These are phyloP conservation scores for Flaveria brownii DNA, from an alignment of 129 eudicot genomes.

Conservation along the genomic window DNA sequence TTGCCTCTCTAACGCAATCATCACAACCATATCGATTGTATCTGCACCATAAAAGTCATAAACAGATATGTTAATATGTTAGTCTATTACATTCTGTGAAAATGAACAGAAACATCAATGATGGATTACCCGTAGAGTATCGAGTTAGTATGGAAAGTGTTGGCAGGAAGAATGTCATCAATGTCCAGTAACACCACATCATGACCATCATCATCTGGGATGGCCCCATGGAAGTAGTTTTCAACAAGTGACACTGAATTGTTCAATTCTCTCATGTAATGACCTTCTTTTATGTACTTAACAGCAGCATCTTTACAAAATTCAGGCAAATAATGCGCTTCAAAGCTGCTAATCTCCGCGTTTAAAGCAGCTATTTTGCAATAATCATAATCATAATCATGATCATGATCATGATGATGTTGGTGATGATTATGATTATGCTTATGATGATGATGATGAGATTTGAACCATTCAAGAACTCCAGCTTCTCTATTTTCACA, in stretches of 20 bases:
- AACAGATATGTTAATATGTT: neutral
- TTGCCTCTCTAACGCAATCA: slow-evolving; percentile 47
- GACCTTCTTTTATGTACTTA: slow-evolving; percentile 59
- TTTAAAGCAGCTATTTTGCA: slow-evolving; percentile 53
- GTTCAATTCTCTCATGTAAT: slow-evolving; percentile 56
- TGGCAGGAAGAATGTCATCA: slow-evolving; percentile 49
- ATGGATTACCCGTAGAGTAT: slow-evolving; percentile 37
- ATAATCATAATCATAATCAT: slow-evolving; percentile 27
- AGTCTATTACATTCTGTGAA: neutral
- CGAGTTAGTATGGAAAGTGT: slow-evolving; percentile 12
- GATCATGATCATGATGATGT: neutral
- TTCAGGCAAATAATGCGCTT: slow-evolving; percentile 41
- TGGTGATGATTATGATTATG: neutral
- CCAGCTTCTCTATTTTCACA: slow-evolving; percentile 58
- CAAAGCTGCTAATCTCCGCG: slow-evolving; percentile 48
- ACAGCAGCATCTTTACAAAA: slow-evolving; percentile 47
- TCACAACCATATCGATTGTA: slow-evolving; percentile 27
- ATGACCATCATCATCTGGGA: slow-evolving; percentile 35
- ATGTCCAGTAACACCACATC: slow-evolving; percentile 61
- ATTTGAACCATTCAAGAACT: slow-evolving; percentile 40
- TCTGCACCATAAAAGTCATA: slow-evolving; percentile 23
- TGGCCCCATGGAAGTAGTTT: slow-evolving; percentile 39
- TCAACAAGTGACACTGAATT: slow-evolving; percentile 40
- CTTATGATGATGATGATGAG: slow-evolving; percentile 21
- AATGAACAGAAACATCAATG: neutral